phyloP scores from a whole-genome alignment of 2,329 filamentous ascomycete species.

The Aspergillus hortae region DNA sequence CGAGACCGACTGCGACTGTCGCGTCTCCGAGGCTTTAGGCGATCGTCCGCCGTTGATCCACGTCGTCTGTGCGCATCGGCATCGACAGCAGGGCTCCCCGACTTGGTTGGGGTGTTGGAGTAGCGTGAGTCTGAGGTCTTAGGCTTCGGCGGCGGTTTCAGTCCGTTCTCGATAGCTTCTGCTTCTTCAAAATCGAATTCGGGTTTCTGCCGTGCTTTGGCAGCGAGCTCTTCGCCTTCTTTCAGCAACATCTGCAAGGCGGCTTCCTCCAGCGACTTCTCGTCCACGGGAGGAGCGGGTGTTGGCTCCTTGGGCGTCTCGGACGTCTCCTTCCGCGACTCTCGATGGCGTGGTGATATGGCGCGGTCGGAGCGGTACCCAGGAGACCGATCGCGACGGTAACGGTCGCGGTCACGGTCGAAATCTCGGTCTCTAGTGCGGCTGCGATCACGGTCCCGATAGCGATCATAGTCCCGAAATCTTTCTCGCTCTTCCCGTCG shows the following conservation, averaged over 20 bases:
- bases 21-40: slow-evolving; percentile 20
- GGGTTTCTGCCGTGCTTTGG: slow-evolving; percentile 48
- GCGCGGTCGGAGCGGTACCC: slow-evolving; percentile 32
- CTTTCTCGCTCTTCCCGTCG: slow-evolving; percentile 46
- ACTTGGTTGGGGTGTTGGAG: slow-evolving; percentile 25
- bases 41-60: slow-evolving; percentile 26
- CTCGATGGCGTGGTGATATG: slow-evolving; percentile 26
- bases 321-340: slow-evolving; percentile 30
- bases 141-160: slow-evolving; percentile 29
- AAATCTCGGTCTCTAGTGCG: slow-evolving; percentile 30
- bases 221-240: slow-evolving; percentile 54
- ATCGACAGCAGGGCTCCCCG: slow-evolving; percentile 27
- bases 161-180: slow-evolving; percentile 39
- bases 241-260: slow-evolving; percentile 52
- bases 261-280: slow-evolving; percentile 54
- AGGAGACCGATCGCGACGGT: slow-evolving; percentile 27
- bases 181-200: slow-evolving; percentile 51
- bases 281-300: slow-evolving; percentile 40
- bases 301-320: slow-evolving; percentile 32
- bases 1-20: slow-evolving; percentile 28
- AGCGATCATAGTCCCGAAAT: slow-evolving; percentile 36
- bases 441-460: slow-evolving; percentile 33
- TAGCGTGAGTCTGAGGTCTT: slow-evolving; percentile 27
- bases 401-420: slow-evolving; percentile 23
- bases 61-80: slow-evolving; percentile 21